Evolutionary conservation across 2,329 filamentous ascomycete species (phyloP).

Genomic region (Fusarium pininemorale): DNA sequence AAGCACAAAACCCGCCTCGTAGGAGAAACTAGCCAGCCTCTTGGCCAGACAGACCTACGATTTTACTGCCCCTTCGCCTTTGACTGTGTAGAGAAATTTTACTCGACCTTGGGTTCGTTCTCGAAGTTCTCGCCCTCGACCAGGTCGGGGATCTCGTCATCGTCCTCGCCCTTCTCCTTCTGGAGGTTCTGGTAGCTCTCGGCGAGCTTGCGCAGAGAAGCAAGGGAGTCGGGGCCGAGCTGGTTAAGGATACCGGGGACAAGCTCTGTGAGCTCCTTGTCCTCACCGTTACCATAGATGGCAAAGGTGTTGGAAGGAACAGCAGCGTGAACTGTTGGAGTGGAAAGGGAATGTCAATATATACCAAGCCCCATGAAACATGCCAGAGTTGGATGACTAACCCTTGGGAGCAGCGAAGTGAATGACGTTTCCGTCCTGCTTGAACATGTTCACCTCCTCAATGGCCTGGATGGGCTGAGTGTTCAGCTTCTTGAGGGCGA

Average conservation of each 20-base stretch:
- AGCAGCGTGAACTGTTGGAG: slow-evolving; percentile 83
- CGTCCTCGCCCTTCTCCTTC: slow-evolving; percentile 84
- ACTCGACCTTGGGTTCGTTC: slow-evolving; percentile 96
- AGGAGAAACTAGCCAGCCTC: slow-evolving; percentile 39
- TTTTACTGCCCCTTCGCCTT: slow-evolving; percentile 40
- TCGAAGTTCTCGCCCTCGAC: slow-evolving; percentile 99
- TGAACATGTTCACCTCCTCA: slow-evolving; percentile 99
- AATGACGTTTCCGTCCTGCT: slow-evolving; percentile 99
- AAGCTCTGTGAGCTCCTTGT: slow-evolving; percentile 99
- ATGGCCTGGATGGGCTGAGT: slow-evolving; percentile 99
- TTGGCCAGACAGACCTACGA: slow-evolving; percentile 38
- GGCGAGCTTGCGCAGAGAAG: slow-evolving; percentile 96
- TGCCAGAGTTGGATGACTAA: slow-evolving; percentile 57
- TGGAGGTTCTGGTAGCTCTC: slow-evolving; percentile 99
- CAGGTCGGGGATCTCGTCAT: slow-evolving; percentile 96
- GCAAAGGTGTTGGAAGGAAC: slow-evolving; percentile 99
- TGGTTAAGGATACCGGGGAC: slow-evolving; percentile 99
- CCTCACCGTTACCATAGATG: slow-evolving; percentile 98
- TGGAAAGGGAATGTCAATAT: slow-evolving; percentile 27
- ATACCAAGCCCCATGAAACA: slow-evolving; percentile 32
- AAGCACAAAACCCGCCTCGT: slow-evolving; percentile 38
- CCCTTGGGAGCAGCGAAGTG: slow-evolving; percentile 98
- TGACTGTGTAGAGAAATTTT: slow-evolving; percentile 51
- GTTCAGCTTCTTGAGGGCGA: slow-evolving; percentile 98
- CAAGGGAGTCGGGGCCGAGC: slow-evolving; percentile 96